phyloP scores from a whole-genome alignment of 352 stramenopile genomes.

The Phytophthora palmivora region DNA sequence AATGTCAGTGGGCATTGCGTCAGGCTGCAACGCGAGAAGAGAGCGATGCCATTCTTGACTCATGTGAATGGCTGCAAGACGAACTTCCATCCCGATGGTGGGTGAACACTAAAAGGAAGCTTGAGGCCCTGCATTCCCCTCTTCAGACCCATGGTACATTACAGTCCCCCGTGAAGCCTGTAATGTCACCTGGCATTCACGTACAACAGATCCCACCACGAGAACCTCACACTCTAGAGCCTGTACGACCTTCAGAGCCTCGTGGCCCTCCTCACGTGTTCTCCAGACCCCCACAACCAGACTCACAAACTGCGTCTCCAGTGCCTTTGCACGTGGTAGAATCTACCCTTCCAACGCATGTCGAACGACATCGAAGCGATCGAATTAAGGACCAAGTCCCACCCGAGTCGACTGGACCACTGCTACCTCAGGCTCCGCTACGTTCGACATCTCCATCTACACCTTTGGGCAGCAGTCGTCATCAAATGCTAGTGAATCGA shows the following conservation, averaged over 20 bases:
- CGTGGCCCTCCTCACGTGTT: conserved; percentile 36
- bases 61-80: conserved; percentile 46
- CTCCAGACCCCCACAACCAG: conserved; percentile 3
- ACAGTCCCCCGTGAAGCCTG: conserved; percentile 10
- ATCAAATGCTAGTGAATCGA: conserved; percentile 62
- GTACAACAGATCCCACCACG: conserved; percentile 33
- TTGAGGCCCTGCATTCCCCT: conserved; percentile 11
- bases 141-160: conserved; percentile 1
- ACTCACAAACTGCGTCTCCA: background rate
- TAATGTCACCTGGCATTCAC: conserved; percentile 17
- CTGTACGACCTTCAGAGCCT: conserved; percentile 18
- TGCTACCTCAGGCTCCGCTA: conserved; percentile 9
- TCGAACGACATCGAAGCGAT: conserved; percentile 22
- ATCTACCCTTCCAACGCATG: conserved; percentile 19
- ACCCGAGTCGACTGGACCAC: background rate
- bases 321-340: conserved; percentile 34
- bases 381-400: conserved; percentile 2
- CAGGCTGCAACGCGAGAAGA: conserved; percentile 48
- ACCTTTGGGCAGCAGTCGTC: conserved; percentile 50
- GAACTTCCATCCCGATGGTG: conserved; percentile 66
- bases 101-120: conserved; percentile 32
- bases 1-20: conserved; percentile 54
- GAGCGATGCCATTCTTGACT: conserved; percentile 38
- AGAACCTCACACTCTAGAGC: conserved; percentile 27
- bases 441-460: conserved; percentile 7